phyloP scores from a whole-genome alignment of 108 stramenopile species.

The Nitzschia palea region DNA sequence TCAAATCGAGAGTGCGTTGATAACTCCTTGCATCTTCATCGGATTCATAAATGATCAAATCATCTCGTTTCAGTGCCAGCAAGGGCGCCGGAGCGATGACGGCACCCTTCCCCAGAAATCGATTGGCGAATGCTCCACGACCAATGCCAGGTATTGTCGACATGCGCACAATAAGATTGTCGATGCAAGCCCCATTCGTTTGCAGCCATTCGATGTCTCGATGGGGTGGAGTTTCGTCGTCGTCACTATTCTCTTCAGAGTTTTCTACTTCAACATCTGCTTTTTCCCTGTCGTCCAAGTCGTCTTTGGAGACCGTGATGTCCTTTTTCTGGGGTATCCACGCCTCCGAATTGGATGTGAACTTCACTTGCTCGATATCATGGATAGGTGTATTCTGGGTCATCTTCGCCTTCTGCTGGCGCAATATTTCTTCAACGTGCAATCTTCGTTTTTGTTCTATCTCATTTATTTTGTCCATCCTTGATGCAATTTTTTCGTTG shows the following conservation, averaged over 20 bases:
- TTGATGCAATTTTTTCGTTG: background rate
- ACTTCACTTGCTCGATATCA: too few species aligned
- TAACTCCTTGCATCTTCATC: background rate
- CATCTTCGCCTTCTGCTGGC: too few species aligned
- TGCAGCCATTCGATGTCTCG: constrained; percentile 58
- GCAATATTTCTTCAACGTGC: background rate
- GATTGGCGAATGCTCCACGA: constrained; percentile 35
- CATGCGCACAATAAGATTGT: constrained; percentile 60
- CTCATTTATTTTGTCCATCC: background rate
- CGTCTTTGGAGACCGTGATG: too few species aligned
- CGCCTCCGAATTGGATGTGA: too few species aligned
- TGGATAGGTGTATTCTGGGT: too few species aligned
- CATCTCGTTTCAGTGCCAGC: background rate
- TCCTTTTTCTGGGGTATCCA: too few species aligned
- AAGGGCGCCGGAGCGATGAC: constrained; percentile 23
- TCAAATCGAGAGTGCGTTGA: constrained; percentile 6
- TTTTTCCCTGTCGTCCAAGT: too few species aligned
- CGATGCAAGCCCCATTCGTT: constrained; percentile 68
- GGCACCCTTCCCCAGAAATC: constrained; percentile 16
- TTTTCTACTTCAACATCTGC: too few species aligned
- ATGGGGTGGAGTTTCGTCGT: too few species aligned
- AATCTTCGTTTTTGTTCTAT: background rate
- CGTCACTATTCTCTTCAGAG: too few species aligned
- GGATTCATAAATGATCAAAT: background rate
- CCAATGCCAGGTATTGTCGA: constrained; percentile 32